Percentiles rank a stretch among this genome's conserved stretches.
phyloP scores from a whole-genome alignment of 208 protist species.

The Crithidia thermophila region DNA sequence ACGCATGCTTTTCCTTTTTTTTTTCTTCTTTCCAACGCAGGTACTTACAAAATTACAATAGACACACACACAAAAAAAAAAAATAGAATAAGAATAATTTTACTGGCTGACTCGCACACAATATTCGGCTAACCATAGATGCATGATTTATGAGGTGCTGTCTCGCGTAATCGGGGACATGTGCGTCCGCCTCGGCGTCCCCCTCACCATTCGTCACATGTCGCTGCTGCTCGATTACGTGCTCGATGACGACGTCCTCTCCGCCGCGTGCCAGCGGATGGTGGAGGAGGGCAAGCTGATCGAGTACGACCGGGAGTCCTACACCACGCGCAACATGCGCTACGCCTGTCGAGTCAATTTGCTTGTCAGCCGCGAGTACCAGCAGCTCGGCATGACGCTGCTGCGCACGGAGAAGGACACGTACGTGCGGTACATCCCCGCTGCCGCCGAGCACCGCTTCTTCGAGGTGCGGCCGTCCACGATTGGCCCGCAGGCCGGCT shows the following conservation, averaged over 20 bases:
- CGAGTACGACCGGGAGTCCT: constrained; percentile 55
- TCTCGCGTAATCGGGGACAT: constrained; percentile 71
- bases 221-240: constrained; percentile 48
- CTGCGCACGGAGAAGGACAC: constrained; percentile 39
- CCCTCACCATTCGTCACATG: constrained; percentile 54
- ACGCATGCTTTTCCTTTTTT: neutral
- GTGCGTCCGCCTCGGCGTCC: constrained; percentile 59
- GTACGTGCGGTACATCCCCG: constrained; percentile 71
- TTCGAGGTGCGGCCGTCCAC: constrained; percentile 70
- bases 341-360: constrained; percentile 43
- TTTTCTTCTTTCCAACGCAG: neutral
- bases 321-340: constrained; percentile 54
- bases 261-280: constrained; percentile 63
- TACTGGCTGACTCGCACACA: too few relatives aligned
- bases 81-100: too few relatives aligned
- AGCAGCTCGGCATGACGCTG: constrained; percentile 79
- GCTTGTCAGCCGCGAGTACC: constrained; percentile 79
- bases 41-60: too few relatives aligned
- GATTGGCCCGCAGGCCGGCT: constrained; percentile 58
- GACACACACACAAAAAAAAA: constrained; percentile 1
- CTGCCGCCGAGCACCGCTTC: constrained; percentile 76
- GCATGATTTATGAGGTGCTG: constrained; percentile 80
- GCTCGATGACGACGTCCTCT: constrained; percentile 66
- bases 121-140: constrained; percentile 19
- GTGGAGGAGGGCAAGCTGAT: constrained; percentile 58